Percentiles rank a stretch among this genome's conserved stretches.
These are phyloP conservation scores for Beta macrorhiza DNA, from an alignment of 179 eudicot species.

Conservation along the genomic window DNA sequence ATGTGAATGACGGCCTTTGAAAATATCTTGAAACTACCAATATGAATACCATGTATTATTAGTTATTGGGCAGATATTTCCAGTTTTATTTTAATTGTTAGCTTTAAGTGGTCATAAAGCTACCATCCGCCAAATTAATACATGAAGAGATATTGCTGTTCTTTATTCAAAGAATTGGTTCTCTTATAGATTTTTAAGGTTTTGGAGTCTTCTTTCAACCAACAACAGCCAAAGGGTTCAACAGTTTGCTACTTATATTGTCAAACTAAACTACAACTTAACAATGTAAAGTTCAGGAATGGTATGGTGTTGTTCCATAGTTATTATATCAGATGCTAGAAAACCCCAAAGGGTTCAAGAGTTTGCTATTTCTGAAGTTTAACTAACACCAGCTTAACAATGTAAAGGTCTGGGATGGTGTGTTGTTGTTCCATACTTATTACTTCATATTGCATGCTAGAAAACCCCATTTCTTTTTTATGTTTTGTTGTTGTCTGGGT, in stretches of 20 bases:
- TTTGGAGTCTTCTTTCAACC: background rate
- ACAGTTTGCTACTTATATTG: background rate
- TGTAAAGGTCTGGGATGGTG: background rate
- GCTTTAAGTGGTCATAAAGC: background rate
- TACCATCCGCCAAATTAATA: background rate
- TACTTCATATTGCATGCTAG: background rate
- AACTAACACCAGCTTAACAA: background rate
- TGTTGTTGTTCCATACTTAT: background rate
- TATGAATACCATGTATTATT: too few relatives aligned
- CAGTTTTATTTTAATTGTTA: too few relatives aligned
- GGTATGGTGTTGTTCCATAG: background rate
- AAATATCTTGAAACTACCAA: too few relatives aligned
- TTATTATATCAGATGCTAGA: background rate
- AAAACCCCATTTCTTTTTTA: background rate
- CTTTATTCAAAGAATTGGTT: background rate
- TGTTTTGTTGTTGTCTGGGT: background rate
- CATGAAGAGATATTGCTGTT: too few relatives aligned
- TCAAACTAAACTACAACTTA: background rate
- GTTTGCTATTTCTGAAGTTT: background rate
- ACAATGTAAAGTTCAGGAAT: background rate
- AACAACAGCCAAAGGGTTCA: background rate
- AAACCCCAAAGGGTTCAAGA: background rate
- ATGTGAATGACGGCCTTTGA: too few relatives aligned
- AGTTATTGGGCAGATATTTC: background rate
- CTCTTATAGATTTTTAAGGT: background rate